A percentile compares a stretch with the other conserved stretches of the same genome.
phyloP scores from a whole-genome alignment of 2,329 filamentous ascomycete species.

The Trichophyton equinum region DNA sequence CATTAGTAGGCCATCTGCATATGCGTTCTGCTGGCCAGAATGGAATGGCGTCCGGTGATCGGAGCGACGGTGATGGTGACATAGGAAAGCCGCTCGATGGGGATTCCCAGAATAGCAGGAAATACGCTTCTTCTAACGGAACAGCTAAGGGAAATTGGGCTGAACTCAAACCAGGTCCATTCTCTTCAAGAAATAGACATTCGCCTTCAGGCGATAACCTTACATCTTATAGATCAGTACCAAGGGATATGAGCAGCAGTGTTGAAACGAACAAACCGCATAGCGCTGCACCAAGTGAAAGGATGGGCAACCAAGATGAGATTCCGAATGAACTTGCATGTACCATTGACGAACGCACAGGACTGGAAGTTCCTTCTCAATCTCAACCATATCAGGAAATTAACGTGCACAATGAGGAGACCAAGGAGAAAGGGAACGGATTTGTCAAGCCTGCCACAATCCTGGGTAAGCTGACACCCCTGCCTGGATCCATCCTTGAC shows the following conservation, averaged over 20 bases:
- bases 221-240: not conserved
- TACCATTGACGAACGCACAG: constrained; percentile 34
- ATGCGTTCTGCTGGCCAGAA: constrained; percentile 33
- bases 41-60: constrained; percentile 20
- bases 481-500: constrained; percentile 51
- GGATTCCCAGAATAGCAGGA: not conserved
- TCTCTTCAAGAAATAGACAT: not conserved
- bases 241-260: not conserved
- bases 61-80: constrained; percentile 18
- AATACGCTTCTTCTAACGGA: not conserved
- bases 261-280: not conserved
- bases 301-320: not conserved
- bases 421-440: constrained; percentile 2
- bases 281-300: not conserved
- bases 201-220: not conserved
- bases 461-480: constrained; percentile 55
- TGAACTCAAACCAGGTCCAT: not conserved
- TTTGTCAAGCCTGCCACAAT: constrained; percentile 28
- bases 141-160: not conserved
- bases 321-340: constrained; percentile 25
- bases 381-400: not conserved
- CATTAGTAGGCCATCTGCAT: constrained; percentile 35
- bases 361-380: constrained; percentile 17
- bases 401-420: not conserved
- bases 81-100: not conserved